Conservation (phyloP, 148 eudicot genomes). For the Arbutus unedo region DNA sequence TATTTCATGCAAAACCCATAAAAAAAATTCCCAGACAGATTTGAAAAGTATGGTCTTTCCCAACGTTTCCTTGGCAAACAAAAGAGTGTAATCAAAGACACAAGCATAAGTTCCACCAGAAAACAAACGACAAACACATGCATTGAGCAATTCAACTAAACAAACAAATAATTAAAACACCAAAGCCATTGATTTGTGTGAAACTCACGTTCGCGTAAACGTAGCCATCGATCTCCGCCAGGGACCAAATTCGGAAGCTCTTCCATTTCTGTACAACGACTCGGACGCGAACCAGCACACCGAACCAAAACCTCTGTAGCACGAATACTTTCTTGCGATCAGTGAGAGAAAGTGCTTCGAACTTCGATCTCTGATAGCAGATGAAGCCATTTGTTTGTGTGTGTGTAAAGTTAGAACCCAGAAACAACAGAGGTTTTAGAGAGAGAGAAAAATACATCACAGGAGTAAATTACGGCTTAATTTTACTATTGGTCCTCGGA, state of each 20-base stretch:
- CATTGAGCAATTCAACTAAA: not conserved
- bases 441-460: not conserved
- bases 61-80: no score
- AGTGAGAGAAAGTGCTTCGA: slow-evolving; percentile 10
- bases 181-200: not conserved
- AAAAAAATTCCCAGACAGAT: no score
- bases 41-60: no score
- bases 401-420: not conserved
- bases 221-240: slow-evolving; percentile 80
- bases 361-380: slow-evolving; percentile 9
- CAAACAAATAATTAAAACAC: not conserved
- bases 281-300: slow-evolving; percentile 26
- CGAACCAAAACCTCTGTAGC: slow-evolving; percentile 32
- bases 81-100: not conserved
- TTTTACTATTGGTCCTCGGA: not conserved
- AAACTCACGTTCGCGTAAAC: slow-evolving; percentile 63
- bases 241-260: slow-evolving; percentile 15
- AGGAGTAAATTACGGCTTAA: not conserved
- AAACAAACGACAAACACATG: not conserved
- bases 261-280: slow-evolving; percentile 27
- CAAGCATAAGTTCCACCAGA: not conserved
- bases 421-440: not conserved
- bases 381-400: slow-evolving; percentile 4
- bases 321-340: not conserved
- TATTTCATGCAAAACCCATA: not conserved